These are phyloP conservation scores for Turritis glabra DNA, from an alignment of 345 rosid genomes.

Conservation along the genomic window DNA sequence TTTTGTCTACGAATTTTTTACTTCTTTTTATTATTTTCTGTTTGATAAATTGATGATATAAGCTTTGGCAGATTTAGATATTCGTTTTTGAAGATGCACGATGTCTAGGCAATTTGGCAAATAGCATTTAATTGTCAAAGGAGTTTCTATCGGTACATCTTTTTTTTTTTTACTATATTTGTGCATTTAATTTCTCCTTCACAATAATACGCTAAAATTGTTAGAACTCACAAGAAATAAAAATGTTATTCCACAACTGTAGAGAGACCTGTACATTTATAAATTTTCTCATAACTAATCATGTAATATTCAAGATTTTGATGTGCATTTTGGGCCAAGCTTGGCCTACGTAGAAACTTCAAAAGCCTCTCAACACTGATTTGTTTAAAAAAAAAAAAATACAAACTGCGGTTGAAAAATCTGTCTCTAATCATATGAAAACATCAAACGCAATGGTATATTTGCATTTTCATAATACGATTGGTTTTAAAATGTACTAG, in stretches of 20 bases:
- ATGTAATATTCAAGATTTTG: background rate
- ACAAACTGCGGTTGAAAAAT: too few species aligned
- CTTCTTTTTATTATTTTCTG: conserved; percentile 1
- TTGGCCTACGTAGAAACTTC: background rate
- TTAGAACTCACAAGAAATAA: too few species aligned
- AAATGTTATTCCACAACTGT: background rate
- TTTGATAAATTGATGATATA: background rate
- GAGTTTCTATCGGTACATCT: background rate
- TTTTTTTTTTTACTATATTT: too few species aligned
- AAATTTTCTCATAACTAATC: background rate
- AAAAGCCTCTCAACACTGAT: background rate
- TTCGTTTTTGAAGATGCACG: background rate
- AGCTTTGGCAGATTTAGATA: background rate
- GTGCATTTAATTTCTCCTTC: too few species aligned
- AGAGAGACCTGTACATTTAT: background rate
- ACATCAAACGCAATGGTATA: too few species aligned
- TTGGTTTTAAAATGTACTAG: too few species aligned
- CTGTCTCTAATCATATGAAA: too few species aligned
- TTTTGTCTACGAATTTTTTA: background rate
- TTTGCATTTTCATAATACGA: too few species aligned
- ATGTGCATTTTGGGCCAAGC: background rate
- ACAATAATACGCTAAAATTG: too few species aligned
- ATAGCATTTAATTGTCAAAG: background rate
- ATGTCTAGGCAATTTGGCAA: background rate
- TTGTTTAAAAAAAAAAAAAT: too few species aligned